A percentile compares a stretch with the other conserved stretches of the same genome.
These are phyloP conservation scores for Apiospora koreana DNA, from an alignment of 2,329 filamentous ascomycete species.

Conservation along the genomic window DNA sequence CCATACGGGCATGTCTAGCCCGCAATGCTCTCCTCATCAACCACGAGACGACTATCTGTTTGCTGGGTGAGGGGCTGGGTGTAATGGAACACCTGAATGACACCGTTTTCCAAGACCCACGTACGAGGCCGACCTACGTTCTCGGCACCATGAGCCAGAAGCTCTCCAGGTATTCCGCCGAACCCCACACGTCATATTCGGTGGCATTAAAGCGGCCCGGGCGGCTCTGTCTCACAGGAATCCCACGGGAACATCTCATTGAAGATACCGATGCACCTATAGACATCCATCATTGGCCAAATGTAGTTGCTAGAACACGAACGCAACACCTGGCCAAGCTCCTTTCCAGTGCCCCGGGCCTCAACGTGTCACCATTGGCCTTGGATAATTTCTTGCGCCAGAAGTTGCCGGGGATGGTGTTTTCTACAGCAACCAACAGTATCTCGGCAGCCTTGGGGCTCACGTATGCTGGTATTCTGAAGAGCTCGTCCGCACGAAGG, in stretches of 20 bases:
- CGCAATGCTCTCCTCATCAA: constrained; percentile 36
- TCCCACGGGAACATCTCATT: constrained; percentile 12
- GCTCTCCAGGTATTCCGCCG: constrained; percentile 18
- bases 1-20: constrained; percentile 21
- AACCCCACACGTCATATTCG: constrained; percentile 21
- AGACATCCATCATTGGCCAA: constrained; percentile 3
- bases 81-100: constrained; percentile 76
- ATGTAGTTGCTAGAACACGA: constrained; percentile 16
- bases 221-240: constrained; percentile 35
- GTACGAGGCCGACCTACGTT: constrained; percentile 72
- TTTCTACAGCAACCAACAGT: constrained; percentile 77
- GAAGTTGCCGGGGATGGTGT: constrained; percentile 78
- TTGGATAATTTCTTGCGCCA: constrained; percentile 65
- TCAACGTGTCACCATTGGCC: constrained; percentile 60
- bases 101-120: constrained; percentile 67
- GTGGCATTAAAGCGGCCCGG: constrained; percentile 44
- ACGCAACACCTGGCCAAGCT: constrained; percentile 62
- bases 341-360: constrained; percentile 61
- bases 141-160: constrained; percentile 60
- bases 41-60: constrained; percentile 68
- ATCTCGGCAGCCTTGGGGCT: constrained; percentile 79
- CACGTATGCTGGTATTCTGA: constrained; percentile 69
- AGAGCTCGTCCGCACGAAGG: constrained; percentile 64
- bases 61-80: constrained; percentile 83
- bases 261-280: background rate